phyloP scores from a whole-genome alignment of 1,284 basidiomycete species.

The Xerocomus amazonicus region DNA sequence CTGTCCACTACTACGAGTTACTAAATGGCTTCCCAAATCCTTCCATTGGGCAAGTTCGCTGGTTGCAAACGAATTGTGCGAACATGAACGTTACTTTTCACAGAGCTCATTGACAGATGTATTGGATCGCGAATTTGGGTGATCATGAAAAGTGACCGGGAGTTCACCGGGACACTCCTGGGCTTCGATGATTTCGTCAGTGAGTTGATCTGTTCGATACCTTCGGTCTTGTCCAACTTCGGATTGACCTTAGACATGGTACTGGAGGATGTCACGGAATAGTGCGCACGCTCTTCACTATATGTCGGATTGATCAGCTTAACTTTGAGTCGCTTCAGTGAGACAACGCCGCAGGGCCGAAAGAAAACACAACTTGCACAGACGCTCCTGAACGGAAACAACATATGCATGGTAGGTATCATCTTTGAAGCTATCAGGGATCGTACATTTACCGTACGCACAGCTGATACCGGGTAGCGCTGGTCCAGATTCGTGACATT shows the following conservation, averaged over 20 bases:
- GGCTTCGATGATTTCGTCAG: conserved; percentile 99
- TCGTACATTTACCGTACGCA: conserved; percentile 8
- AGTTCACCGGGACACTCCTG: conserved; percentile 93
- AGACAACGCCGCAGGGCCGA: conserved; percentile 78
- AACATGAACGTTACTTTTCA: background rate
- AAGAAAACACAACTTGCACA: conserved; percentile 84
- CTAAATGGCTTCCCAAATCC: conserved; percentile 62
- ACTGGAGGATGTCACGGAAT: conserved; percentile 95
- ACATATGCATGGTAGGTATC: conserved; percentile 88
- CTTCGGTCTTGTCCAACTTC: background rate
- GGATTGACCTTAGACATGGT: conserved; percentile 79
- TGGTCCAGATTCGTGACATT: conserved; percentile 51
- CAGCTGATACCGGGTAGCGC: conserved; percentile 77
- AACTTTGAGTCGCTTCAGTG: conserved; percentile 47
- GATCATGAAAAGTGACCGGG: conserved; percentile 93
- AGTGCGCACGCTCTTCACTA: conserved; percentile 48
- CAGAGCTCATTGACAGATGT: conserved; percentile 92
- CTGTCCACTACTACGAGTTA: conserved; percentile 4
- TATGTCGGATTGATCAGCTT: too few species aligned
- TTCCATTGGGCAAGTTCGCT: conserved; percentile 44
- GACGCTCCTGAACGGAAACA: conserved; percentile 95
- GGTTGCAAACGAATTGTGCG: background rate
- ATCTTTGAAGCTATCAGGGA: background rate
- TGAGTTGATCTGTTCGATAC: conserved; percentile 51
- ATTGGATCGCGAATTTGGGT: conserved; percentile 96